A percentile compares a stretch with the other conserved stretches of the same genome.
Conservation (phyloP, 1,139 yeast species). For the Pichia sp. region DNA sequence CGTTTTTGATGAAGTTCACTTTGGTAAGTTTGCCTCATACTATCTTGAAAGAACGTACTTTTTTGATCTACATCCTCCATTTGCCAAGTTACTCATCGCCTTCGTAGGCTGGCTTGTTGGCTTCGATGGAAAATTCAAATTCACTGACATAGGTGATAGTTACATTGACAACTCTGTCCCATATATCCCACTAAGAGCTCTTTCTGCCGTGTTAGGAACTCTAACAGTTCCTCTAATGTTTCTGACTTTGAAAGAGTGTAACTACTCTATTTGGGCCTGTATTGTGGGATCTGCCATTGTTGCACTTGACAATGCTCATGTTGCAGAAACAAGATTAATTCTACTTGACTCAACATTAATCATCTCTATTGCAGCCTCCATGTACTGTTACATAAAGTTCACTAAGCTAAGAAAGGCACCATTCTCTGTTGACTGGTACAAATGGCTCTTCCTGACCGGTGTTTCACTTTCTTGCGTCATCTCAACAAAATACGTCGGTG, state of each 20-base stretch:
- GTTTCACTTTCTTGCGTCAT: slow-evolving; percentile 83
- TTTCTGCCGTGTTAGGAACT: slow-evolving; percentile 80
- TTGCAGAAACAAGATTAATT: slow-evolving; percentile 84
- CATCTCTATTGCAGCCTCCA: slow-evolving; percentile 72
- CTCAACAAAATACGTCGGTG: slow-evolving; percentile 93
- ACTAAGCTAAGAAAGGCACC: slow-evolving; percentile 66
- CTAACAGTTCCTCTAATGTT: slow-evolving; percentile 79
- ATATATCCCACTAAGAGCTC: slow-evolving; percentile 76
- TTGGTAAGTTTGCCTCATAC: slow-evolving; percentile 92
- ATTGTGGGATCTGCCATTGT: slow-evolving; percentile 75
- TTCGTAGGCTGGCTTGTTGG: slow-evolving; percentile 85
- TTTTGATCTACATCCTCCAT: slow-evolving; percentile 97
- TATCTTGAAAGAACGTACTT: slow-evolving; percentile 79
- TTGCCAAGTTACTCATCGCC: slow-evolving; percentile 90
- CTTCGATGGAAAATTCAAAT: slow-evolving; percentile 85
- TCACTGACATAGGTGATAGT: slow-evolving; percentile 84
- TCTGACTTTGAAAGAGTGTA: slow-evolving; percentile 75
- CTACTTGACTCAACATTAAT: slow-evolving; percentile 86
- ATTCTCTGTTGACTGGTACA: slow-evolving; percentile 74
- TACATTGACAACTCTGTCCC: slow-evolving; percentile 79
- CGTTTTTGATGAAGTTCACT: slow-evolving; percentile 97
- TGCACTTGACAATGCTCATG: slow-evolving; percentile 87
- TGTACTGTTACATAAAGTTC: slow-evolving; percentile 75
- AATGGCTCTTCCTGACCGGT: slow-evolving; percentile 82
- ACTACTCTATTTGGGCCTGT: slow-evolving; percentile 76